Evolutionary conservation across 208 protist genomes (phyloP), one percentile per base, ranked within the genome.

Genomic region (Leishmania guyanensis): DNA sequence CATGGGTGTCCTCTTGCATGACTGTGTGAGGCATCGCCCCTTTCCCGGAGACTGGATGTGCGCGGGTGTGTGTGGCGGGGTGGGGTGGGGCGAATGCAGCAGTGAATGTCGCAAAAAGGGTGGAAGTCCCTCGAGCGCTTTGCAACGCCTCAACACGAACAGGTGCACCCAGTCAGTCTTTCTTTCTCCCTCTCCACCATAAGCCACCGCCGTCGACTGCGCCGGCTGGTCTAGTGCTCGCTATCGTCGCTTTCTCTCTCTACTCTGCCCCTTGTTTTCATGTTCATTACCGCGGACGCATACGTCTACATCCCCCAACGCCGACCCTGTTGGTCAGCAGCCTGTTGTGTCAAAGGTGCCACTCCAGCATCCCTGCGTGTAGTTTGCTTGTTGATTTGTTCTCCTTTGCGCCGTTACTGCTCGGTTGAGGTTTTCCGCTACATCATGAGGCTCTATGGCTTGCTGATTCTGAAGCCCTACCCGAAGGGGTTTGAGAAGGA

Each of bases 391-490:
- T 62, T 46, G 8, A 6, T 39, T 75, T 62, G 10, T 46, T 60
- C 62, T 22, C 5, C 17, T 53, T 75, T 48, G 46, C 17, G 29
- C 14, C 5, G 29, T 56, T 54, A 6, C 33, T 72, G n/a, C 46
- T 75, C 29, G n/a, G 10, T 22, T 46, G 12, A 2, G 4, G 43
- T n/a, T 33, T 43, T 29, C 68, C 43, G 68, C 68, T 50, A 51
- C 68, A 66, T 64, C 74, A 97, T 97, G 93, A 94, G 93, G 80
- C 78, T 97, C 4, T 95, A 94, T 75, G 86, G 86, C n/a, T 70
- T 97, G 33, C 51, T 93, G 50, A 89, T 97, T 79, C 78, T 94
- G 39, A 92, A 93, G 80, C 88, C 88, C 26, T 89, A 85, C 51
- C 86, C 87, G 14, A 73, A 83, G 51, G 84, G 86, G 16, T 84